A percentile compares a stretch with the other conserved stretches of the same genome.
Evolutionary conservation across 1,139 yeast species (phyloP).

Genomic region (Kodamaea plutei): DNA sequence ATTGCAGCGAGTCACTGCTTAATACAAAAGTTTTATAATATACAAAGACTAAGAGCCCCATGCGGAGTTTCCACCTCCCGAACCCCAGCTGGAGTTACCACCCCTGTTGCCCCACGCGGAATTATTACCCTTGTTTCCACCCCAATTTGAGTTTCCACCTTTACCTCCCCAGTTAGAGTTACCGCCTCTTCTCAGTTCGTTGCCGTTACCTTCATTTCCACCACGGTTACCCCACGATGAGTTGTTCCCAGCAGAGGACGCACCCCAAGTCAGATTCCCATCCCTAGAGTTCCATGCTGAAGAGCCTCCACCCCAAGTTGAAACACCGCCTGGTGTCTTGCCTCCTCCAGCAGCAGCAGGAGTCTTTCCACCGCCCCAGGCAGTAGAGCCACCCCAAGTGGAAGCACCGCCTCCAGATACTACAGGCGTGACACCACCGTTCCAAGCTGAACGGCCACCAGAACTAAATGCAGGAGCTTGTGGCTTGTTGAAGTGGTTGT

Average conservation of each 20-base stretch:
- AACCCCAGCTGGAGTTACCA: constrained; percentile 20
- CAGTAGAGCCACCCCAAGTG: constrained; percentile 47
- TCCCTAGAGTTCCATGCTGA: constrained; percentile 9
- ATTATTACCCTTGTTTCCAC: constrained; percentile 19
- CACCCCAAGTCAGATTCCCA: constrained; percentile 17
- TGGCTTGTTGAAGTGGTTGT: constrained; percentile 24
- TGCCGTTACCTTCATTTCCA: constrained; percentile 11
- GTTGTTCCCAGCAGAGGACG: constrained; percentile 28
- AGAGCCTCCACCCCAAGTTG: constrained; percentile 28
- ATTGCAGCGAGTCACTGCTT: too few relatives aligned
- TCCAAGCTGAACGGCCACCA: constrained; percentile 40
- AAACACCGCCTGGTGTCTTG: constrained; percentile 26
- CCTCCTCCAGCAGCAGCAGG: constrained; percentile 22
- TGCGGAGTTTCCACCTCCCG: constrained; percentile 12
- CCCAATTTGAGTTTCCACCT: constrained; percentile 23
- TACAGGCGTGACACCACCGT: constrained; percentile 51
- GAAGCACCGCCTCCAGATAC: constrained; percentile 28
- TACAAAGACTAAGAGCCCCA: constrained; percentile 10
- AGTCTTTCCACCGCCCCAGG: constrained; percentile 44
- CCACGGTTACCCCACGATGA: constrained; percentile 41
- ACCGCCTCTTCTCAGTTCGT: constrained; percentile 23
- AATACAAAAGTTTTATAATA: too few relatives aligned
- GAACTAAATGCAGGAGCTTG: constrained; percentile 42
- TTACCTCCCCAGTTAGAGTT: constrained; percentile 35
- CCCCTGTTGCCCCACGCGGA: constrained; percentile 27